Evolutionary conservation across 2,329 filamentous ascomycete species (phyloP).

Genomic region (Colletotrichum noveboracense): DNA sequence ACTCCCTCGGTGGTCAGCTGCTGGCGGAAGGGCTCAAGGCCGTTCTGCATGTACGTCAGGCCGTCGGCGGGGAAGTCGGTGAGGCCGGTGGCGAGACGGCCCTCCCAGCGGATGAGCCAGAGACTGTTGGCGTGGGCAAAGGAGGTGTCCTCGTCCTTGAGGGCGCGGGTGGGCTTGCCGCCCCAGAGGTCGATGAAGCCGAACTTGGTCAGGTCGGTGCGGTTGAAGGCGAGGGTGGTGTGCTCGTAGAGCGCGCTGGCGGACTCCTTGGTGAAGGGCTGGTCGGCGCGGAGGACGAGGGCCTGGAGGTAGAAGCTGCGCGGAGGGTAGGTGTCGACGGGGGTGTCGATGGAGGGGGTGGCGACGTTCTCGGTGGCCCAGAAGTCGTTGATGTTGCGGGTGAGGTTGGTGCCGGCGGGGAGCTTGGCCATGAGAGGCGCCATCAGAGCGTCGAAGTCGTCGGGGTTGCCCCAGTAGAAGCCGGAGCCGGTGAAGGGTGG

Average conservation of each 20-base stretch:
- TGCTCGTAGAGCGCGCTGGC: slow-evolving; percentile 12
- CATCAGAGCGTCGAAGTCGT: slow-evolving; percentile 18
- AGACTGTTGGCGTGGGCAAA: slow-evolving; percentile 45
- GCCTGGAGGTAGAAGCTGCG: slow-evolving; percentile 23
- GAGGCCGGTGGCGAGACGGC: slow-evolving; percentile 37
- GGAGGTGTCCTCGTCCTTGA: slow-evolving; percentile 39
- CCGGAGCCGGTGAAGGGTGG: slow-evolving; percentile 12
- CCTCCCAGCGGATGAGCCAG: slow-evolving; percentile 36
- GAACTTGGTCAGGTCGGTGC: slow-evolving; percentile 18
- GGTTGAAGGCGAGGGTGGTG: slow-evolving; percentile 16
- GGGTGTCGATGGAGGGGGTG: slow-evolving; percentile 15
- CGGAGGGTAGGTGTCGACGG: slow-evolving; percentile 12
- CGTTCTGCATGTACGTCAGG: slow-evolving; percentile 49
- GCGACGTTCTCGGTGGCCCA: slow-evolving; percentile 20
- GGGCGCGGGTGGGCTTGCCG: slow-evolving; percentile 25
- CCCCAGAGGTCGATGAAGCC: slow-evolving; percentile 23
- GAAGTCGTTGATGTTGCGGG: slow-evolving; percentile 17
- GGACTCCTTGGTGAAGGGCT: slow-evolving; percentile 18
- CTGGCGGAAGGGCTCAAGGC: slow-evolving; percentile 31
- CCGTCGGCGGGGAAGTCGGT: slow-evolving; percentile 54
- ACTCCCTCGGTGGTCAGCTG: slow-evolving; percentile 3
- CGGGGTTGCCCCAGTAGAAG: slow-evolving; percentile 22
- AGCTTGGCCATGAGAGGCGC: slow-evolving; percentile 14
- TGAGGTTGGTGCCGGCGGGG: slow-evolving; percentile 4
- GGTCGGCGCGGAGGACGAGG: slow-evolving; percentile 14